Evolutionary conservation across 495 filamentous ascomycete genomes (phyloP), one percentile per base, ranked within the genome.

Genomic region (Usnea hakonensis): DNA sequence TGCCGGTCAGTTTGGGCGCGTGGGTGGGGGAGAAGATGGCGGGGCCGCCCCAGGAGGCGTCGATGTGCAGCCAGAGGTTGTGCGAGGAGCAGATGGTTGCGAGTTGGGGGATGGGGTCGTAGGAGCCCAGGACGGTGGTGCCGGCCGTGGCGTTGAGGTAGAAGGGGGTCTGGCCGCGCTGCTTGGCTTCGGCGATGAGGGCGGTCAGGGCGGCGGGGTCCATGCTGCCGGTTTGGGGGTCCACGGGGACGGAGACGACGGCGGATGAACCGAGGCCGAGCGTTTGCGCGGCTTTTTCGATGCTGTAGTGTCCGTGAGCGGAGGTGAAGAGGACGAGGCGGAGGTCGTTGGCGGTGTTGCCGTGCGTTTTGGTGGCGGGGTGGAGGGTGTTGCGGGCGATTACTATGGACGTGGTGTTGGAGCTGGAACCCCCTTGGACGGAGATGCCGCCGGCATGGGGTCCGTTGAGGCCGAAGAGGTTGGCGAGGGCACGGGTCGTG

Each of bases 131-230:
- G 13, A 96, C 94, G 4, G 94, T 98, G 19, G 94, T 97, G 23
- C 93, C 93, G 5, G 94, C 93, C 1, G 93, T 96, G 6, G 93
- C 88, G 70, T 96, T 97, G 70, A 97, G 90, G 75, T 93, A 98
- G 67, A 98, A 90, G 0, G 94, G 93, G 8, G 88, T 92, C 59
- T 82, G 81, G 43, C 88, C 87, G 67, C 85, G 79, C 14, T 66
- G 64, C 60, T 83, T 79, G 26, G 87, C 83, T 61, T 78, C 76
- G 17, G 77, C 43, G 30, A 96, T 76, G 19, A 83, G 73, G 0
- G 76, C 74, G 41, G 87, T 81, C 16, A 97, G 78, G 38, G 83
- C 86, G 0, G 76, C 62, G 1, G 86, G 76, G 38, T 83, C 76
- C 87, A 97, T 95, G 7, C 81, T 78, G 4, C 93, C 93, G n/a